These are phyloP conservation scores for Arabidopsis thaliana DNA, from an alignment of 345 rosid genomes.

Conservation along the genomic window DNA sequence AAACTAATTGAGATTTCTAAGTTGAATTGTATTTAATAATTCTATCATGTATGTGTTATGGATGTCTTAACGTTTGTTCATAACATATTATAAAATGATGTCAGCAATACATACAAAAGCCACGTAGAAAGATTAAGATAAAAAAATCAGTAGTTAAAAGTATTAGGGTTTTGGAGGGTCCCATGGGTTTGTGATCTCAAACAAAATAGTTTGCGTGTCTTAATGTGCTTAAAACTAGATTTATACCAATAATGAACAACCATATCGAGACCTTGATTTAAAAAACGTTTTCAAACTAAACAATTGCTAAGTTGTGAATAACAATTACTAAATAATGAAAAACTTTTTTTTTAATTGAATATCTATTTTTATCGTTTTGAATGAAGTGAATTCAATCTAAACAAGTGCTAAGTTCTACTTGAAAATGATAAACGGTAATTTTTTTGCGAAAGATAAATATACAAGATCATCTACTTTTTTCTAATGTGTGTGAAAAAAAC, in stretches of 20 bases:
- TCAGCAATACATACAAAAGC: constrained; percentile 20
- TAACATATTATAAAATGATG: constrained; percentile 3
- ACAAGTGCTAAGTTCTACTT: neutral
- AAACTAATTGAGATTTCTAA: neutral
- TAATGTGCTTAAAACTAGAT: constrained; percentile 37
- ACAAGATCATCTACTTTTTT: neutral
- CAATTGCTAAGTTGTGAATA: neutral
- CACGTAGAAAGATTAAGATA: constrained; percentile 23
- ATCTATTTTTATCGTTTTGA: too few species aligned
- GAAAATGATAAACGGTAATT: neutral
- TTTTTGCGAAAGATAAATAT: neutral
- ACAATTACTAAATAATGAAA: too few species aligned
- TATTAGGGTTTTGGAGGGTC: constrained; percentile 42
- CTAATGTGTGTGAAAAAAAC: neutral
- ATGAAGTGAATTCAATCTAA: neutral
- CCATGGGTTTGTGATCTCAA: constrained; percentile 28
- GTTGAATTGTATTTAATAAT: constrained; percentile 3
- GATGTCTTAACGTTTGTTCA: constrained; percentile 15
- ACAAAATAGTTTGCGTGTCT: constrained; percentile 41
- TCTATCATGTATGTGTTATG: neutral
- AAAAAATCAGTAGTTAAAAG: constrained; percentile 16
- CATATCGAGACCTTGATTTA: constrained; percentile 29
- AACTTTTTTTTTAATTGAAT: too few species aligned
- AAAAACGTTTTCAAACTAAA: neutral
- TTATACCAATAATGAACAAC: constrained; percentile 45